Percentiles rank a stretch among this genome's conserved stretches.
Evolutionary conservation across 225 moss, liverwort and hornwort genomes (phyloP).

Genomic region (Physcomitrium patens): DNA sequence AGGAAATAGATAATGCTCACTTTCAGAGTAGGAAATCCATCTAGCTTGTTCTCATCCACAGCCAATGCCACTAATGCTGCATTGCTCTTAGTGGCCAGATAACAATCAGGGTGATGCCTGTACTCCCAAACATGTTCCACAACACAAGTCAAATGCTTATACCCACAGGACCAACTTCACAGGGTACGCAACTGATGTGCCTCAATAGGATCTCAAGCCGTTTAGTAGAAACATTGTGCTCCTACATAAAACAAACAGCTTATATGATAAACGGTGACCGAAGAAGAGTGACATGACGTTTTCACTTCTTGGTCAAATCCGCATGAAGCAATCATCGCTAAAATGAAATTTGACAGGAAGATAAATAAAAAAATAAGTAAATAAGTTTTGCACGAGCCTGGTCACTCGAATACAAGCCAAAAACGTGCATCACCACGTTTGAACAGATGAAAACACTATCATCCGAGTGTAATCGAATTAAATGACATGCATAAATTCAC

Average conservation of each 20-base stretch:
- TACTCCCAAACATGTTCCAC: slow-evolving; percentile 17
- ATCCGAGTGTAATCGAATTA: neutral
- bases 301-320: slow-evolving; percentile 2
- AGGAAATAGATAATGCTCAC: slow-evolving; percentile 30
- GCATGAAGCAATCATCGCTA: neutral
- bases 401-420: neutral
- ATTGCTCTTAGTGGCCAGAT: slow-evolving; percentile 42
- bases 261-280: neutral
- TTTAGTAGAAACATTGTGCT: neutral
- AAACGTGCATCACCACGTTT: neutral
- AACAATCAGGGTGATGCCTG: slow-evolving; percentile 64
- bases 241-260: neutral
- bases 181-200: neutral
- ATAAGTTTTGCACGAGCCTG: neutral
- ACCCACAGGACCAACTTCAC: neutral
- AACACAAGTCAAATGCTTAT: slow-evolving; percentile 20
- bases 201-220: slow-evolving; percentile 8
- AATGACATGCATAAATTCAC: neutral
- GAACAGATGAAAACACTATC: slow-evolving; percentile 10
- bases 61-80: slow-evolving; percentile 44
- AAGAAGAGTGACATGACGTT: neutral
- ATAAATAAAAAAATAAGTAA: no score
- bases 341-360: neutral
- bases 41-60: slow-evolving; percentile 42
- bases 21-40: slow-evolving; percentile 52